phyloP scores from a whole-genome alignment of 371 early-diverging fungal species.

The Phascolomyces articulosus region DNA sequence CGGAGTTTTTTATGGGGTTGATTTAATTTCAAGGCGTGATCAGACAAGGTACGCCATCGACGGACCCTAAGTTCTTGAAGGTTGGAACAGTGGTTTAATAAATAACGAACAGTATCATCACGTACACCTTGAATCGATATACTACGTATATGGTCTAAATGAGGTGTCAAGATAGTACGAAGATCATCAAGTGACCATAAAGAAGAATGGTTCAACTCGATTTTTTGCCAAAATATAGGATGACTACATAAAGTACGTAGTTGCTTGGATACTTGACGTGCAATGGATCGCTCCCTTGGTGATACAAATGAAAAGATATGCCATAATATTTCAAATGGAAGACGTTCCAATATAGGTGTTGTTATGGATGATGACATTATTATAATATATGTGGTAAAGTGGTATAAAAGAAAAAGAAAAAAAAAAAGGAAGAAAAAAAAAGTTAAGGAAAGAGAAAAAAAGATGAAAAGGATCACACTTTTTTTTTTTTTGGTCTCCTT shows the following conservation, averaged over 20 bases:
- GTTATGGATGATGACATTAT: neutral
- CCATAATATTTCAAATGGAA: constrained; percentile 17
- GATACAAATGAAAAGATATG: constrained; percentile 11
- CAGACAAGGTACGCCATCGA: constrained; percentile 40
- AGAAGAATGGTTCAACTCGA: neutral
- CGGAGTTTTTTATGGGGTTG: constrained; percentile 19
- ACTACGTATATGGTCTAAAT: constrained; percentile 25
- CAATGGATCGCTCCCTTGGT: constrained; percentile 7
- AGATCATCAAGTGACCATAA: constrained; percentile 28
- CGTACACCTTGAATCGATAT: constrained; percentile 32
- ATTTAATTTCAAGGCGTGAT: constrained; percentile 27
- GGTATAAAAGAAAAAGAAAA: neutral
- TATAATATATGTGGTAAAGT: no score
- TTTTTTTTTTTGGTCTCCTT: no score
- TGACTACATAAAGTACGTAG: constrained; percentile 6
- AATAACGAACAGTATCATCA: constrained; percentile 30
- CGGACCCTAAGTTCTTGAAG: constrained; percentile 26
- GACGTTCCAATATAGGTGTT: neutral
- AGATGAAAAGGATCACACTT: no score
- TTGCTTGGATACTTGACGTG: constrained; percentile 5
- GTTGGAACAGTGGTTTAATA: constrained; percentile 28
- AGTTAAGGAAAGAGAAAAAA: no score
- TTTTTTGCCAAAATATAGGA: constrained; percentile 11
- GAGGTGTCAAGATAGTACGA: constrained; percentile 20
- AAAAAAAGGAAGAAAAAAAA: no score